A percentile compares a stretch with the other conserved stretches of the same genome.
phyloP scores from a whole-genome alignment of 495 filamentous ascomycete species.

The Aspergillus sclerotioniger region DNA sequence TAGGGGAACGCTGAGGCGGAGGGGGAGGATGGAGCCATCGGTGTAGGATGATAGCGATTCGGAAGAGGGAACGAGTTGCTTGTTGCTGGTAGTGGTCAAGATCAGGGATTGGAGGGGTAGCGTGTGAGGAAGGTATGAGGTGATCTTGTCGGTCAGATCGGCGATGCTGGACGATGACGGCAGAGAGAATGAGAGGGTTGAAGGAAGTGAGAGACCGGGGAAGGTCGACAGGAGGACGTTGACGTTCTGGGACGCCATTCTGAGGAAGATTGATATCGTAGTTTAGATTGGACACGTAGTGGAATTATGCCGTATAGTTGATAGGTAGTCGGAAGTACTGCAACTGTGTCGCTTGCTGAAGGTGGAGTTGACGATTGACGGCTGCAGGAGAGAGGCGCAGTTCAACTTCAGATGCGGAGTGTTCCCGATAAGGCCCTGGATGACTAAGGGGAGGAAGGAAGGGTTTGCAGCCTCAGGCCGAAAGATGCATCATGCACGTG shows the following conservation, averaged over 20 bases:
- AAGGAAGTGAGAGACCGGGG: conserved; percentile 73
- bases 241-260: conserved; percentile 51
- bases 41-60: conserved; percentile 30
- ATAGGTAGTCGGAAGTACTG: not conserved
- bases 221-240: conserved; percentile 85
- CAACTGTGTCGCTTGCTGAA: not conserved
- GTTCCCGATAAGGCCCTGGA: not conserved
- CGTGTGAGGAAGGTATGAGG: conserved; percentile 59
- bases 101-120: conserved; percentile 53
- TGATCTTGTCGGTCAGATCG: conserved; percentile 62
- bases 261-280: conserved; percentile 2
- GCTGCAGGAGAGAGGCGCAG: not conserved
- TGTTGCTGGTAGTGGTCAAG: conserved; percentile 80
- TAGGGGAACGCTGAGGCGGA: conserved; percentile 72
- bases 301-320: not conserved
- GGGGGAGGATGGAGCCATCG: conserved; percentile 56
- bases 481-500: conserved; percentile 8
- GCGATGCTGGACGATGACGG: conserved; percentile 61
- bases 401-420: not conserved
- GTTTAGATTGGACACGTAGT: no score
- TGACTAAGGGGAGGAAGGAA: not conserved
- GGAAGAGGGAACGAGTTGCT: conserved; percentile 52
- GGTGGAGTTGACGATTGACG: conserved; percentile 1
- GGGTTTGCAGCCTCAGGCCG: conserved; percentile 6
- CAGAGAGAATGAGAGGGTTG: conserved; percentile 71